phyloP scores from a whole-genome alignment of 1,284 basidiomycete species.

The Grifola frondosa region DNA sequence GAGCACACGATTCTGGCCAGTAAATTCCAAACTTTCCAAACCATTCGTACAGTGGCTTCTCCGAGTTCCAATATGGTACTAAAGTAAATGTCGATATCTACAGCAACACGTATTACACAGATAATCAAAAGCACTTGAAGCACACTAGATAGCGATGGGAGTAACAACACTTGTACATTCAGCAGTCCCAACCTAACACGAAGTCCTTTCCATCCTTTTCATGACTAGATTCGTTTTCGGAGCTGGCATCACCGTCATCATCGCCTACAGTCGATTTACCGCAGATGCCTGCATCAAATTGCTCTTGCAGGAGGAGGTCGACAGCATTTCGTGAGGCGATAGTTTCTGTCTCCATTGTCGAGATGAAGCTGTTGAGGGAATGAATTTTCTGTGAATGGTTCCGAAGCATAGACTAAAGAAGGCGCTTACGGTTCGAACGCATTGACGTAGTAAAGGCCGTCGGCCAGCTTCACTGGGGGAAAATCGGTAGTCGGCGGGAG shows the following conservation, averaged over 20 bases:
- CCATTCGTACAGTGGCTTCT: too few relatives aligned
- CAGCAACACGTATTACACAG: too few relatives aligned
- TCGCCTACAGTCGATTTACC: slow-evolving; percentile 20
- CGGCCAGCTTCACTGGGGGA: slow-evolving; percentile 74
- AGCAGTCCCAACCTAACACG: slow-evolving; percentile 71
- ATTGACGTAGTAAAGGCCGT: slow-evolving; percentile 86
- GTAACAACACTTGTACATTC: too few relatives aligned
- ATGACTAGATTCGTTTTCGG: slow-evolving; percentile 9
- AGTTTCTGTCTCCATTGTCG: slow-evolving; percentile 92
- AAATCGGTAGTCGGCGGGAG: slow-evolving; percentile 69
- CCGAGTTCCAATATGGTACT: too few relatives aligned
- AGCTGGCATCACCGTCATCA: background rate
- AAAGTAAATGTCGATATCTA: too few relatives aligned
- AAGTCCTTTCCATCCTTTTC: too few relatives aligned
- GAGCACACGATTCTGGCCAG: too few relatives aligned
- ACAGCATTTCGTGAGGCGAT: slow-evolving; percentile 82
- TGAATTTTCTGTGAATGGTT: slow-evolving; percentile 6
- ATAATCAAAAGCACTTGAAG: too few relatives aligned
- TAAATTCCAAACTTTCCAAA: too few relatives aligned
- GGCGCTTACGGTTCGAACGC: slow-evolving; percentile 69
- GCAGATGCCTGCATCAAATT: slow-evolving; percentile 66
- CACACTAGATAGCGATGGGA: too few relatives aligned
- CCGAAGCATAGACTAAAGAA: background rate
- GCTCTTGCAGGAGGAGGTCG: slow-evolving; percentile 70
- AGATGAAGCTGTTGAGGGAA: slow-evolving; percentile 57